Evolutionary conservation across 2,329 filamentous ascomycete species (phyloP).

Genomic region (Exophiala xenobiotica): DNA sequence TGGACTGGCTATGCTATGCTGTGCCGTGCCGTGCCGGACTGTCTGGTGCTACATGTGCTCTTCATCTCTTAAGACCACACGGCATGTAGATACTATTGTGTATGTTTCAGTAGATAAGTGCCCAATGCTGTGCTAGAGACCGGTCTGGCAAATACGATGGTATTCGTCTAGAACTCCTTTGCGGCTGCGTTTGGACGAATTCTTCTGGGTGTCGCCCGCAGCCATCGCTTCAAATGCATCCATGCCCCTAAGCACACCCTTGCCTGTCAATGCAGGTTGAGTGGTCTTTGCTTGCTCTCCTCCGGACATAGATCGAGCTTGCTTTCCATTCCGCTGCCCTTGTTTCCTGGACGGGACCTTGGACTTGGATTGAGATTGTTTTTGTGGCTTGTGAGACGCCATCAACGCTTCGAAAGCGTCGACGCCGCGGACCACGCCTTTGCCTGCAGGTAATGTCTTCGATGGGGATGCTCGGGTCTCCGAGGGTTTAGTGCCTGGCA

Average conservation of each 20-base stretch:
- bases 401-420: constrained; percentile 3
- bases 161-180: too few species aligned
- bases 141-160: too few species aligned
- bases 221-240: constrained; percentile 24
- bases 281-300: neutral
- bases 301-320: too few species aligned
- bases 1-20: too few species aligned
- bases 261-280: constrained; percentile 6
- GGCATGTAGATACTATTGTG: neutral
- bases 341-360: neutral
- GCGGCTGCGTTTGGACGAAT: neutral
- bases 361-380: too few species aligned
- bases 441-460: constrained; percentile 7
- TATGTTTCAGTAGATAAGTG: too few species aligned
- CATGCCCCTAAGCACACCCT: constrained; percentile 20
- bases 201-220: neutral
- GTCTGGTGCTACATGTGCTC: too few species aligned
- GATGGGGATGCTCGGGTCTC: neutral
- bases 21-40: too few species aligned
- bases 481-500: neutral
- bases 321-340: neutral
- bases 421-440: constrained; percentile 14
- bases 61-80: neutral
- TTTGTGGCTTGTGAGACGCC: neutral
- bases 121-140: too few species aligned